These are phyloP conservation scores for Microdochium paspali DNA, from an alignment of 2,329 filamentous ascomycete species.

Conservation along the genomic window DNA sequence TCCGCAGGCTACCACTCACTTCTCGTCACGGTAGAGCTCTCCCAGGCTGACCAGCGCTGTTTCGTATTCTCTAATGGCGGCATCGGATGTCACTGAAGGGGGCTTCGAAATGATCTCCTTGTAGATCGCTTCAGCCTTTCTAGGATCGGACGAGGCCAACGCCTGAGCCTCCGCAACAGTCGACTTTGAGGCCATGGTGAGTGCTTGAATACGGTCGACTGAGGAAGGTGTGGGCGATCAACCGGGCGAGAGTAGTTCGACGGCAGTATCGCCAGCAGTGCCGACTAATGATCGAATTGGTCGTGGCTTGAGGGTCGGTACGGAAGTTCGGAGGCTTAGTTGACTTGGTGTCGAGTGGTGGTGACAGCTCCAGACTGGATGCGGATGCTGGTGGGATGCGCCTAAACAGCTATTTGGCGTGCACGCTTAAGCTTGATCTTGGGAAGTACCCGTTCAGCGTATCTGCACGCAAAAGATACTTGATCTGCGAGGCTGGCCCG, in stretches of 20 bases:
- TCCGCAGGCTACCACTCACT: conserved; percentile 38
- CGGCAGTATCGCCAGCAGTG: too few species aligned
- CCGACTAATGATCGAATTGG: too few species aligned
- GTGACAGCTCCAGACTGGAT: background rate
- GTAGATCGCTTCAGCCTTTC: conserved; percentile 79
- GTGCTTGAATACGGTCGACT: background rate
- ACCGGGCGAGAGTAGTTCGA: too few species aligned
- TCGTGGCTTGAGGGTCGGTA: too few species aligned
- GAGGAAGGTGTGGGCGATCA: background rate
- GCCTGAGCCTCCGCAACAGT: conserved; percentile 79
- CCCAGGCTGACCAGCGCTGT: conserved; percentile 78
- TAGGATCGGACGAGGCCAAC: conserved; percentile 68
- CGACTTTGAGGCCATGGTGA: conserved; percentile 19
- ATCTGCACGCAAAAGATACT: background rate
- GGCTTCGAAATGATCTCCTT: conserved; percentile 82
- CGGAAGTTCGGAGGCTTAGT: too few species aligned
- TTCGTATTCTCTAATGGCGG: conserved; percentile 86
- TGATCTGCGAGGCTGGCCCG: background rate
- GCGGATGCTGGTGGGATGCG: background rate
- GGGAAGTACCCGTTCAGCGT: background rate
- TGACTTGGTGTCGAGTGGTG: too few species aligned
- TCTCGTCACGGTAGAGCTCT: conserved; percentile 85
- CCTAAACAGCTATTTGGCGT: background rate
- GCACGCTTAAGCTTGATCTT: background rate
- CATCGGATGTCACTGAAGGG: conserved; percentile 73